Evolutionary conservation across 2,329 filamentous ascomycete species (phyloP), one percentile per base, ranked within the genome.

Genomic region (Paracorniculantispora psalliotae): DNA sequence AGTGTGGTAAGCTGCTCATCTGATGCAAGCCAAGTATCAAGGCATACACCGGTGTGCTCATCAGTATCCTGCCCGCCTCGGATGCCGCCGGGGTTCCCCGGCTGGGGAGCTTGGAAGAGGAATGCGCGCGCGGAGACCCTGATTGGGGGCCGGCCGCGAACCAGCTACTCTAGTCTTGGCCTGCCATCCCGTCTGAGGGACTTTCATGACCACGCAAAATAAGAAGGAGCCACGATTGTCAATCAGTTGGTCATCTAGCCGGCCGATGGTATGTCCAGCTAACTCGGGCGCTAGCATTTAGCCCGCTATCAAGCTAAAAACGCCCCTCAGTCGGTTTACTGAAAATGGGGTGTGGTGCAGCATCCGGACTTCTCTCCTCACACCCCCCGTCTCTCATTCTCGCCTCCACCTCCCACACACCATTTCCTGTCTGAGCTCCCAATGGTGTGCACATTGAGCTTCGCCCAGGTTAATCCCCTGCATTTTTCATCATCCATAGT

Each of bases 391-490:
- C 21, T 47, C 28, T 33, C 43, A 6, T 21, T 26, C 2, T 25
- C 49, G 28, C 33, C 33, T 47, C 48, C 44, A 26, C 57, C 43
- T 59, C 26, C 50, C 58, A 59, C 58, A 59, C 58, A 59, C 51
- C 58, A 53, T 49, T 55, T 51, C 58, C 51, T 44, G 43, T 59
- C 57, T 55, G 35, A 37, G 51, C 8, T 35, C 19, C 17, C 44
- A 48, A 55, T 50, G 50, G 35, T 21, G 25, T 21, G 28, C 50
- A 53, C 26, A 21, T 54, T 49, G 51, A 59, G 48, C 43, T 53
- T 47, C 57, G 6, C 30, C 37, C 33, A 56, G 33, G 10, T 37
- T 21, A 48, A 33, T 41, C 57, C 57, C 57, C 57, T 59, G 57
- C 57, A 39, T 30, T 43, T 41, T 39, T 47, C 48, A 59, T 59